Evolutionary conservation across 495 filamentous ascomycete genomes (phyloP).

Genomic region (Talaromyces wortmannii): DNA sequence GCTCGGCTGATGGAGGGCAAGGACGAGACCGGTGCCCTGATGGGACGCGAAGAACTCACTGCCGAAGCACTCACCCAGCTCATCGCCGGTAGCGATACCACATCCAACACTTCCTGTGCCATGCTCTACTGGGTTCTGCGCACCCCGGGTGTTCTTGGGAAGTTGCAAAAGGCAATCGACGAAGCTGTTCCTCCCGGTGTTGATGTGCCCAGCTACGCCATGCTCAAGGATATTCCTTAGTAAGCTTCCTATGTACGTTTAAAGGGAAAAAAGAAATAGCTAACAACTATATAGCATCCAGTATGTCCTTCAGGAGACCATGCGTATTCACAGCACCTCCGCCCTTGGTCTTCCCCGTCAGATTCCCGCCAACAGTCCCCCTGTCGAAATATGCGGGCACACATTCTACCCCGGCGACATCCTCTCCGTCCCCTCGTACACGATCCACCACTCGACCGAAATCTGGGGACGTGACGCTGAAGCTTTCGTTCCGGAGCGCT

Average conservation of each 20-base stretch:
- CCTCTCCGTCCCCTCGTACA: conserved; percentile 79
- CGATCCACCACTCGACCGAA: conserved; percentile 71
- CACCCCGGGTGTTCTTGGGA: conserved; percentile 64
- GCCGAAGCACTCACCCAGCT: conserved; percentile 86
- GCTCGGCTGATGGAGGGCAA: conserved; percentile 81
- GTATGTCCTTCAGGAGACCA: conserved; percentile 78
- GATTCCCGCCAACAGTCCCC: conserved; percentile 55
- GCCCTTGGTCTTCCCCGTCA: conserved; percentile 81
- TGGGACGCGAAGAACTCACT: conserved; percentile 73
- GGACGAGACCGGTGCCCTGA: conserved; percentile 66
- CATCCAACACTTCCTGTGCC: conserved; percentile 82
- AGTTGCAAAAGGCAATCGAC: conserved; percentile 69
- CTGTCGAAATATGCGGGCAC: conserved; percentile 48
- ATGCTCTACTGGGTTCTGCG: conserved; percentile 69
- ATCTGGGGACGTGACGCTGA: conserved; percentile 80
- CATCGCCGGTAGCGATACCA: conserved; percentile 88
- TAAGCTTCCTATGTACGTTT: conserved; percentile 17
- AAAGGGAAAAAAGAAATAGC: neutral
- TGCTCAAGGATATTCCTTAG: conserved; percentile 72
- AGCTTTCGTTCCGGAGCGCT: conserved; percentile 77
- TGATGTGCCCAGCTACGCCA: conserved; percentile 61
- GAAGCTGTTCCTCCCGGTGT: conserved; percentile 51
- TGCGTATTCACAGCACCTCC: conserved; percentile 85
- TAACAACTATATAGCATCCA: conserved; percentile 41
- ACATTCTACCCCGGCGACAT: conserved; percentile 71